Evolutionary conservation across 345 rosid genomes (phyloP), one percentile per base, ranked within the genome.

Genomic region (Murraya koenigii): DNA sequence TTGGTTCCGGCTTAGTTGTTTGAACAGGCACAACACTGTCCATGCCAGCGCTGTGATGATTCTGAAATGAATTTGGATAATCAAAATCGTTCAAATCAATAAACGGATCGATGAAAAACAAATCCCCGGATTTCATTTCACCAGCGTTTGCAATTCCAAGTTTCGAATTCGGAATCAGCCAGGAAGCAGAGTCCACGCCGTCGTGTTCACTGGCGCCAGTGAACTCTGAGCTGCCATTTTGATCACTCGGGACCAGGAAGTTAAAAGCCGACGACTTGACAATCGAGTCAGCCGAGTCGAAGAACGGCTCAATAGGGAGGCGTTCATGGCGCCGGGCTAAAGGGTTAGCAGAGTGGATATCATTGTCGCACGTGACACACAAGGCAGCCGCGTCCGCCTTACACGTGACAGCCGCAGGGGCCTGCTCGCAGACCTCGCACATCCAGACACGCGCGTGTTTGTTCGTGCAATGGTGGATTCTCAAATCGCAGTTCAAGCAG

Each of bases 381-480:
- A 95, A 89, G 0, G 91, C 85, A 9, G 99, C 99, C 5, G 97
- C 98, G 77, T 95, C 99, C 33, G 99, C 99, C 86, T 91, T 92
- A 87, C 99, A 95, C 41, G 96, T 92, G 76, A 95, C 95, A 58
- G 92, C 89, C 44, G 99, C 98, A 0, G 99, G 98, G 8, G 99
- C 98, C 70, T 93, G 98, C 83, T 93, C 97, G 81, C 99, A 95
- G 60, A 95, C 97, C 68, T 90, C 94, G 49, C 98, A 95, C 72
- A 95, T 49, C 89, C 85, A 84, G 32, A 92, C 96, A 44, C 96
- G 97, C 84, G 84, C 92, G 72, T 95, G 85, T 63, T 84, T 83
- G 89, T 76, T 78, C 30, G 78, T 82, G 3, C 87, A 81, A 19
- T 52, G 17, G 76, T 93, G 98, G 79, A 95, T 79, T 69, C 85